Evolutionary conservation across 164 flowering plant genomes (phyloP), one percentile per base, ranked within the genome.

Genomic region (Hamamelis virginiana): DNA sequence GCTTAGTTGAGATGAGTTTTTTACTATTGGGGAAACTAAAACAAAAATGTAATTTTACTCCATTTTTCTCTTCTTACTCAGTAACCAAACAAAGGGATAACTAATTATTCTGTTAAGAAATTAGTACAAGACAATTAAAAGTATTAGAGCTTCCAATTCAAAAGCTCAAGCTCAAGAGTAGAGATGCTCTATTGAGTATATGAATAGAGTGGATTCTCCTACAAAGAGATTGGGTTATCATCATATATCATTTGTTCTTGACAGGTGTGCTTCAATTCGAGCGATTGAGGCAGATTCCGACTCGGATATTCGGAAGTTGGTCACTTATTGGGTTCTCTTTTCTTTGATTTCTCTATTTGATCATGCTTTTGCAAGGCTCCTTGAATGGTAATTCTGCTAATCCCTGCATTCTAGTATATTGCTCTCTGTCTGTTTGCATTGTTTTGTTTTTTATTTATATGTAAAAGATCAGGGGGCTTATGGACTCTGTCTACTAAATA

Each of bases 211-310:
- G n/a, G n/a, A n/a, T n/a, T n/a, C n/a, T n/a, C n/a, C n/a, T n/a
- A n/a, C n/a, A n/a, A 6, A 33, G 41, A 33, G 2, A 33, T 6
- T 33, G 41, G 41, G 2, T 33, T 33, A 50, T 50, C 53, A 50
- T 50, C 53, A 50, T n/a, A 21, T 4, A 16, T 23, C 16, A 41
- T 13, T 28, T 28, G 33, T 15, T 51, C 16, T 21, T 56, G 25
- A 26, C 67, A 73, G 75, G 15, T 73, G 57, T 73, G 75, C 67
- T 52, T 67, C 75, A n/a, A 55, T 73, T 58, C 51, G 71, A 45
- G 77, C 72, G 22, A 74, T 74, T 13, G 77, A 74, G 77, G 43
- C 66, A 19, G 53, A 69, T 19, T 74, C 77, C 1, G 33, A 50
- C 28, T 11, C 41, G 15, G 61, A 69, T 33, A 64, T 48, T 18